Evolutionary conservation across 306 rosid genomes (phyloP), one percentile per base, ranked within the genome.

Genomic region (Arachis hypogaea): DNA sequence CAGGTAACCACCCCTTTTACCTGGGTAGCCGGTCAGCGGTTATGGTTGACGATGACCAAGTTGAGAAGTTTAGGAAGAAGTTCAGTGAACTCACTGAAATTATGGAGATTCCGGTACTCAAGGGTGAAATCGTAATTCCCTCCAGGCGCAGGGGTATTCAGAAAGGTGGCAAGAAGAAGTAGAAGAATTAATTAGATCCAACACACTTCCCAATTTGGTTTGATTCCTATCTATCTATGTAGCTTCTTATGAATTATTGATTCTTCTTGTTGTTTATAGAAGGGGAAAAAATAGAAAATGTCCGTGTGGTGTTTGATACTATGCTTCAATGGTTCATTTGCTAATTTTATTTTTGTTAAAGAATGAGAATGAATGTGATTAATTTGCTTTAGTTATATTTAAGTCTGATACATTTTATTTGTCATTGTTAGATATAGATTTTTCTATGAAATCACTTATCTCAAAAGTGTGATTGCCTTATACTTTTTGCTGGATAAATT

Each of bases 1-100:
- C 98, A 0, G 98, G 98, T 1, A 93, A 93, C 87, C 98, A 93
- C 77, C 98, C 92, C 0, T 93, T 93, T 83, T 93, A 91, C 83
- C 92, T 86, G 38, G 98, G 98, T 0, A 86, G 78, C 85, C 92
- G 98, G 29, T 81, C 92, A 3, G 92, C 60, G 0, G 5, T 63
- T 7, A 57, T 88, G 43, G 77, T 86, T 4, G 88, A 83, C 63
- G 98, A 85, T 46, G 94, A 91, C 65, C 97, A 88, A 85, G 98
- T 93, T 2, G 98, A 87, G 92, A 93, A 91, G 81, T 93, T 93
- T 82, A 79, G 97, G n/a, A 91, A 89, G 94, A 93, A 84, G 86
- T 93, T 44, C 80, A 93, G 89, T 1, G 97, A 75, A 52, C 78
- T 93, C 0, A 0, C 78, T 1, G 42, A 91, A 71, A 68, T 91